Conservation (phyloP, 2,329 filamentous ascomycete genomes). For the Fusarium heterosporum region DNA sequence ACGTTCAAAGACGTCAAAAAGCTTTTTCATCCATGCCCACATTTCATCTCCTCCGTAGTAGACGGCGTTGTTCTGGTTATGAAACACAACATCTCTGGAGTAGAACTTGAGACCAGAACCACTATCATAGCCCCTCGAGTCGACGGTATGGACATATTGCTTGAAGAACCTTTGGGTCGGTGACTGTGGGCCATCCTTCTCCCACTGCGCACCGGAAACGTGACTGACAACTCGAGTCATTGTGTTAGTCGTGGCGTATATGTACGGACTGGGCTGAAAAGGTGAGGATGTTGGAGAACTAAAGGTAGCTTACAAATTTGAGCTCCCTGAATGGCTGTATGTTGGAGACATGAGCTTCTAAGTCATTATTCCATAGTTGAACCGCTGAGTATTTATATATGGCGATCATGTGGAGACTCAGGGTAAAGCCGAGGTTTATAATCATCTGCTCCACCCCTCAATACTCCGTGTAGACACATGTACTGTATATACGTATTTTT, state of each 20-base stretch:
- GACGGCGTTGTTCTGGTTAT: background rate
- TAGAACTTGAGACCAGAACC: background rate
- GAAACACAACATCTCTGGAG: background rate
- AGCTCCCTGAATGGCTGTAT: too few species aligned
- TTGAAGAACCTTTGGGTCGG: background rate
- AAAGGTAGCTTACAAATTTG: too few species aligned
- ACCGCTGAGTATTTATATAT: background rate
- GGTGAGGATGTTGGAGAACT: too few species aligned
- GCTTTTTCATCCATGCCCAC: background rate
- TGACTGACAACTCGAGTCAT: background rate
- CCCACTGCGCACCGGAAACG: background rate
- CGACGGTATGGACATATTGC: background rate
- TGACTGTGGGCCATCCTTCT: background rate
- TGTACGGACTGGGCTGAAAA: too few species aligned
- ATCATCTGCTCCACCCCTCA: background rate
- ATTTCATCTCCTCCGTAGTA: background rate
- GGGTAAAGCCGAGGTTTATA: background rate
- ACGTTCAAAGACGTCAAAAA: background rate
- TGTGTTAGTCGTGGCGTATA: background rate
- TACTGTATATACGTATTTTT: background rate
- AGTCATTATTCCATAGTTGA: background rate
- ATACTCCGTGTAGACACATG: background rate
- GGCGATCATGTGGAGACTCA: background rate
- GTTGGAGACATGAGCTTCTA: background rate
- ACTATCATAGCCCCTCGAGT: background rate